Evolutionary conservation across 306 rosid species (phyloP).

Genomic region (Cyclanthera cordifolia): DNA sequence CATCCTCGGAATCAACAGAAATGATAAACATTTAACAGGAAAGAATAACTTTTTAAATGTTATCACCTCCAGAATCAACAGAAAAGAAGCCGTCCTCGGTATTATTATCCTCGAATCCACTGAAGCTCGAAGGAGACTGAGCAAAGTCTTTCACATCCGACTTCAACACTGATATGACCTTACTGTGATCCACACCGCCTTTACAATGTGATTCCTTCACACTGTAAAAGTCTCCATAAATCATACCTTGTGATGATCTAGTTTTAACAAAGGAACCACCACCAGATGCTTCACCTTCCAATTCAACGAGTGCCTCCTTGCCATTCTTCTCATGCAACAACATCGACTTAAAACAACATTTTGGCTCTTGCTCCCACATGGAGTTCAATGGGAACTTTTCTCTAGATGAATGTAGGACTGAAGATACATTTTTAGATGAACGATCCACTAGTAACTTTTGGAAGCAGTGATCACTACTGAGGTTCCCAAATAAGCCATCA

Average conservation of each 20-base stretch:
- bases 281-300: constrained; percentile 20
- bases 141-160: constrained; percentile 14
- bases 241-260: background rate
- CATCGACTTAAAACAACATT: background rate
- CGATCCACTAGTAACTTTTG: constrained; percentile 24
- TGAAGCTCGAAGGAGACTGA: constrained; percentile 20
- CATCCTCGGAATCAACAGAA: no score
- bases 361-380: constrained; percentile 11
- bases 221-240: constrained; percentile 11
- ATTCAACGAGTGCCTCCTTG: constrained; percentile 14
- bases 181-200: constrained; percentile 12
- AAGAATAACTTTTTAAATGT: no score
- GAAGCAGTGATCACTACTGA: constrained; percentile 22
- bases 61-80: constrained; percentile 23
- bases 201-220: constrained; percentile 1
- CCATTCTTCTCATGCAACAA: constrained; percentile 7
- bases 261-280: constrained; percentile 12
- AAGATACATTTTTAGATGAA: constrained; percentile 22
- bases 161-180: constrained; percentile 2
- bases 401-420: constrained; percentile 19
- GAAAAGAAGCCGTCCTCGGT: constrained; percentile 19
- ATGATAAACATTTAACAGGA: no score
- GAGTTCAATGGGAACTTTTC: constrained; percentile 27
- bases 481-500: constrained; percentile 29
- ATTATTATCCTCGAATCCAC: constrained; percentile 17